Evolutionary conservation across 1,284 basidiomycete genomes (phyloP).

Genomic region (Pyrrhoderma lamaoense): DNA sequence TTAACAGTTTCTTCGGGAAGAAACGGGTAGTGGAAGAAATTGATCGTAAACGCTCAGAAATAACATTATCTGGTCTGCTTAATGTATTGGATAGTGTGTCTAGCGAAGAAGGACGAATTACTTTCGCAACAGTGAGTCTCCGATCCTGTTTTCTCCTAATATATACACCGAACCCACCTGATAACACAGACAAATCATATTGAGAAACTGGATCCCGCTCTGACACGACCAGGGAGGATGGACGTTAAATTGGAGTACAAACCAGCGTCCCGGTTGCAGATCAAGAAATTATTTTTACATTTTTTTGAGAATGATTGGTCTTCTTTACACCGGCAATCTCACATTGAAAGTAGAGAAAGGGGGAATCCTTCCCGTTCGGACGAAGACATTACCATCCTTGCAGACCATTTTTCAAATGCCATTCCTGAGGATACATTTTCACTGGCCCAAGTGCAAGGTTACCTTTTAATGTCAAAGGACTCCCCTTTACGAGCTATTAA

Average conservation of each 20-base stretch:
- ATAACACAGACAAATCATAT: constrained; percentile 41
- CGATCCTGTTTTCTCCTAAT: not conserved
- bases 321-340: too few species aligned
- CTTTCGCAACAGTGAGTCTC: constrained; percentile 42
- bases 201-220: constrained; percentile 44
- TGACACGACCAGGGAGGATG: constrained; percentile 46
- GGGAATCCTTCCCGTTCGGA: not conserved
- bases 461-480: constrained; percentile 13
- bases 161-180: too few species aligned
- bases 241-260: constrained; percentile 44
- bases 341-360: too few species aligned
- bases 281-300: constrained; percentile 40
- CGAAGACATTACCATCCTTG: constrained; percentile 9
- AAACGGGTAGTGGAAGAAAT: constrained; percentile 18
- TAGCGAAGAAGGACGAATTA: constrained; percentile 47
- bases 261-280: constrained; percentile 40
- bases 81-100: constrained; percentile 51
- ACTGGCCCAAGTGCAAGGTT: constrained; percentile 13
- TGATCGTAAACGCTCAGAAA: constrained; percentile 7
- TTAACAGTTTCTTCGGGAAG: constrained; percentile 1
- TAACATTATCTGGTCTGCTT: constrained; percentile 43
- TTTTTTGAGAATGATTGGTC: constrained; percentile 33
- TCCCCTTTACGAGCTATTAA: constrained; percentile 4
- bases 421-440: constrained; percentile 15
- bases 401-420: constrained; percentile 6